A percentile compares a stretch with the other conserved stretches of the same genome.
These are phyloP conservation scores for Scenedesmus sp. DNA, from an alignment of 163 green algal species.

Conservation along the genomic window DNA sequence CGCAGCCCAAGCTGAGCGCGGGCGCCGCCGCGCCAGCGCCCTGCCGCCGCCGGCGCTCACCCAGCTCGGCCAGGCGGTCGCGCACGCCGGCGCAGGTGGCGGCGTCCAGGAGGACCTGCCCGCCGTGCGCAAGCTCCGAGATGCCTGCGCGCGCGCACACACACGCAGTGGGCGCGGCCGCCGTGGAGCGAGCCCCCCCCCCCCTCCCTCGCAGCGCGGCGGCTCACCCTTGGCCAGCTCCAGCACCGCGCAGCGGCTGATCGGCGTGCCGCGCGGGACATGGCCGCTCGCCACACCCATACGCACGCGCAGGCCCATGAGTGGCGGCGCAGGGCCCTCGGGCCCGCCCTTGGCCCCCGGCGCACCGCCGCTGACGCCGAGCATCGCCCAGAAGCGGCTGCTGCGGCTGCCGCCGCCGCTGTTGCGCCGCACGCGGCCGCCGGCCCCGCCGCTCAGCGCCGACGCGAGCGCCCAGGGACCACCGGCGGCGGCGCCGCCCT, in stretches of 20 bases:
- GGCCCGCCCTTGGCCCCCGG: too few species aligned
- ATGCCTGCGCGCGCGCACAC: constrained; percentile 34
- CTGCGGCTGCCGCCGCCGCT: background rate
- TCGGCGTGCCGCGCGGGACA: constrained; percentile 11
- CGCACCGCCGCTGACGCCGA: too few species aligned
- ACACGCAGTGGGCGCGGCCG: background rate
- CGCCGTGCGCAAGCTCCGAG: constrained; percentile 40
- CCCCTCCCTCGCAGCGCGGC: too few species aligned
- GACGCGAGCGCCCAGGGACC: too few species aligned
- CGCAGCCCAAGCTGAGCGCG: too few species aligned
- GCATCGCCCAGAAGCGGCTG: too few species aligned
- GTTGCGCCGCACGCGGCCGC: background rate
- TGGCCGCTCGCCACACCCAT: constrained; percentile 62
- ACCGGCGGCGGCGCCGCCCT: too few species aligned
- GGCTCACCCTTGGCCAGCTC: constrained; percentile 38
- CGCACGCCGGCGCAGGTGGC: constrained; percentile 25
- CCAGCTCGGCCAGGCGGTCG: constrained; percentile 40
- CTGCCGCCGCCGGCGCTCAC: too few species aligned
- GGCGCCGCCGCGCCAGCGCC: too few species aligned
- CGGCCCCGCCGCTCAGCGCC: too few species aligned
- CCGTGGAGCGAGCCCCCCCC: background rate
- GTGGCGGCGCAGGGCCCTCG: too few species aligned
- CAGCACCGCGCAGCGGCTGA: constrained; percentile 27
- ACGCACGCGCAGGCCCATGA: constrained; percentile 54
- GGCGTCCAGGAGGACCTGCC: constrained; percentile 41